These are phyloP conservation scores for Termitomyces heimii DNA, from an alignment of 768 basidiomycete genomes.

Conservation along the genomic window DNA sequence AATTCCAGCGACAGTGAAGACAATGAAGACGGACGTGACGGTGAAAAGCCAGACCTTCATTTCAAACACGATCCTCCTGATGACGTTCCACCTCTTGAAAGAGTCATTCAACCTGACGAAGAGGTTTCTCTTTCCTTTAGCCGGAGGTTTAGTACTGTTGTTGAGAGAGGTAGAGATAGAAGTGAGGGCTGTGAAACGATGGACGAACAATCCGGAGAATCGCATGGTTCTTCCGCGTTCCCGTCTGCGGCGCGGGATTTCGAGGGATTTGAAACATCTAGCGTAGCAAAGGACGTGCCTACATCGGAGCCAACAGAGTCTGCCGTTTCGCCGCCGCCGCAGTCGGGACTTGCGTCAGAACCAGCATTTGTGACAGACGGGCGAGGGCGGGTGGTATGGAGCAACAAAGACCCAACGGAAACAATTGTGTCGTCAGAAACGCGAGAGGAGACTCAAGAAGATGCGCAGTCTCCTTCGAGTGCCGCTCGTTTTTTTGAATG, in stretches of 20 bases:
- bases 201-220: neutral
- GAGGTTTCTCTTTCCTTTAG: neutral
- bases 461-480: constrained; percentile 3
- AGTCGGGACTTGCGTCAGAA: constrained; percentile 14
- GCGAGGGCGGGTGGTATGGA: constrained; percentile 54
- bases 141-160: constrained; percentile 9
- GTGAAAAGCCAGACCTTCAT: constrained; percentile 2
- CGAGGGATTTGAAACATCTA: neutral
- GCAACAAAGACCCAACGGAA: constrained; percentile 14
- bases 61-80: neutral
- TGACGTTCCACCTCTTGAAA: neutral
- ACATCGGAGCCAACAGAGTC: neutral
- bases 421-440: constrained; percentile 1
- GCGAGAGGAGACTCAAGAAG: constrained; percentile 8
- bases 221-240: neutral
- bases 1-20: constrained; percentile 27
- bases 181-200: neutral
- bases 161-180: constrained; percentile 8
- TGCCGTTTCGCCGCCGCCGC: neutral
- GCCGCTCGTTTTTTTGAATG: constrained; percentile 19
- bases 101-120: neutral
- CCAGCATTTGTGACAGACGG: constrained; percentile 63
- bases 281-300: neutral
- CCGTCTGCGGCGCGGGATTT: neutral
- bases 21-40: constrained; percentile 11